phyloP scores from a whole-genome alignment of 164 flowering plant species.

The grape (Vitis vinifera) region ASM3070453v1 NC_081805.1:19186001-19186500 shows the following conservation, averaged over 20 bases:
- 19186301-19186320: slow-evolving; percentile 70
- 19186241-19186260: slow-evolving; percentile 84
- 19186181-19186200: background rate
- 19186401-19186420: slow-evolving; percentile 66
- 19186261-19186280: slow-evolving; percentile 69
- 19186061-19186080: no score
- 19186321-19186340: slow-evolving; percentile 94
- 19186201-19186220: background rate
- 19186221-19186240: slow-evolving; percentile 91
- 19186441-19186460: slow-evolving; percentile 38
- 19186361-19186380: slow-evolving; percentile 54
- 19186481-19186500: slow-evolving; percentile 56
- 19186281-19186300: slow-evolving; percentile 89
- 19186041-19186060: background rate
- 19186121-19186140: no score
- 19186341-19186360: slow-evolving; percentile 59
- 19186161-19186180: background rate
- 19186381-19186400: slow-evolving; percentile 91
- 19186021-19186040: background rate
- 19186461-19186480: slow-evolving; percentile 48
- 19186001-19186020: no score
- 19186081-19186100: no score
- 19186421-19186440: slow-evolving; percentile 67
- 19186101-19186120: no score
- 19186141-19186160: no score